phyloP scores from a whole-genome alignment of 495 filamentous ascomycete species.

The Stereocaulon alpinum region DNA sequence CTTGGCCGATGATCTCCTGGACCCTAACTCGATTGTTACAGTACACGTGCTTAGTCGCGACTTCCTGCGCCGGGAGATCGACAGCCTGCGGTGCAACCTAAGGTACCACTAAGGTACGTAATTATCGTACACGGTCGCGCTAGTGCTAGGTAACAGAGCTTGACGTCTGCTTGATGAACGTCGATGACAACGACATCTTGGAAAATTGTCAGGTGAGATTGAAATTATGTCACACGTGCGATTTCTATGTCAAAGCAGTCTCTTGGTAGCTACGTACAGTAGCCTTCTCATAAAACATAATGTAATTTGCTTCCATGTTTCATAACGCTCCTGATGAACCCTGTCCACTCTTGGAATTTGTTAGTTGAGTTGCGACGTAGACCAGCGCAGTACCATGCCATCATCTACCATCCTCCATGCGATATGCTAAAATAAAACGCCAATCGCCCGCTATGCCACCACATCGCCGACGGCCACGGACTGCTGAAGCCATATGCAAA shows the following conservation, averaged over 20 bases:
- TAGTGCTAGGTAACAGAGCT: no score
- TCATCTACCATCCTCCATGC: not conserved
- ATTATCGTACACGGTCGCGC: no score
- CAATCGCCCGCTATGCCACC: conserved; percentile 10
- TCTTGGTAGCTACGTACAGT: not conserved
- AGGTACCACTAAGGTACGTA: no score
- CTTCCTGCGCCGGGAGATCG: conserved; percentile 1
- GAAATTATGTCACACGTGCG: not conserved
- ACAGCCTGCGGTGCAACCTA: no score
- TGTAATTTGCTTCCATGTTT: not conserved
- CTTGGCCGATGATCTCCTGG: conserved; percentile 2
- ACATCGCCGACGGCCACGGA: not conserved
- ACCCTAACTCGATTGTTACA: no score
- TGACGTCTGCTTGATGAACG: no score
- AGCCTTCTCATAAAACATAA: not conserved
- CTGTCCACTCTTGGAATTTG: no score
- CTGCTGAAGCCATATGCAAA: not conserved
- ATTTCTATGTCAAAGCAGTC: not conserved
- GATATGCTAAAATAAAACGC: not conserved
- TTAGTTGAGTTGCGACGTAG: not conserved
- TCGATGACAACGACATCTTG: no score
- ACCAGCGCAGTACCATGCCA: not conserved
- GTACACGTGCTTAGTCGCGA: not conserved
- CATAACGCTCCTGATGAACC: no score
- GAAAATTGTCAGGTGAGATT: no score